phyloP scores from a whole-genome alignment of 306 rosid genomes.

The Begonia peltatifolia region DNA sequence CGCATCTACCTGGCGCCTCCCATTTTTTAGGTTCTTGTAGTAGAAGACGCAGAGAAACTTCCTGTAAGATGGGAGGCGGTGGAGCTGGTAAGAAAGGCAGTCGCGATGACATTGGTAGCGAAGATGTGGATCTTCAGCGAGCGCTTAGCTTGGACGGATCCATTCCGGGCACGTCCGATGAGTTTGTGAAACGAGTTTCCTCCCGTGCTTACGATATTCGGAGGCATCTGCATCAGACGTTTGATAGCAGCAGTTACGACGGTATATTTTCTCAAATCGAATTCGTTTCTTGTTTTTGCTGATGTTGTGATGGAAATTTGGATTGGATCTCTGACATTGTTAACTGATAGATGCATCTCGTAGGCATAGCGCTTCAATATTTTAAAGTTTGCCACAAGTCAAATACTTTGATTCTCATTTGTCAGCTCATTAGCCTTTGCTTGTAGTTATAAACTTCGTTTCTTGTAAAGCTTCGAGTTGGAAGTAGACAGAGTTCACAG shows the following conservation, averaged over 20 bases:
- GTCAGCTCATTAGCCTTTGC: too few relatives aligned
- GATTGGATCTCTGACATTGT: too few relatives aligned
- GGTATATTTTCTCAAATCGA: slow-evolving; percentile 24
- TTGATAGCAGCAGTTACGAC: slow-evolving; percentile 83
- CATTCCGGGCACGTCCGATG: slow-evolving; percentile 66
- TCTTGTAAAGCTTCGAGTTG: too few relatives aligned
- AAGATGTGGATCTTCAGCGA: slow-evolving; percentile 55
- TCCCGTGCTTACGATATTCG: slow-evolving; percentile 97
- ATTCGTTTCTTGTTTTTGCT: not conserved
- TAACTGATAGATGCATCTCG: too few relatives aligned
- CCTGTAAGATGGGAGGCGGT: slow-evolving; percentile 22
- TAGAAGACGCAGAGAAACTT: slow-evolving; percentile 7
- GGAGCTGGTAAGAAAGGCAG: slow-evolving; percentile 5
- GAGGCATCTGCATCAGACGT: slow-evolving; percentile 65
- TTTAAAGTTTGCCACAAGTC: too few relatives aligned
- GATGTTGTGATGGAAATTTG: not conserved
- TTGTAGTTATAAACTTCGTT: too few relatives aligned
- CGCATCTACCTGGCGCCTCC: slow-evolving; percentile 13
- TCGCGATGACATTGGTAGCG: slow-evolving; percentile 14
- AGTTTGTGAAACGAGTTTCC: slow-evolving; percentile 71
- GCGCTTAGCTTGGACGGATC: slow-evolving; percentile 73
- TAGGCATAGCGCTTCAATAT: too few relatives aligned
- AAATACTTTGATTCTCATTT: too few relatives aligned
- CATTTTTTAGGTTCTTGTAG: slow-evolving; percentile 9
- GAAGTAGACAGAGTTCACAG: too few relatives aligned